Evolutionary conservation across 2,329 filamentous ascomycete species (phyloP).

Genomic region (Fusarium torulosum): DNA sequence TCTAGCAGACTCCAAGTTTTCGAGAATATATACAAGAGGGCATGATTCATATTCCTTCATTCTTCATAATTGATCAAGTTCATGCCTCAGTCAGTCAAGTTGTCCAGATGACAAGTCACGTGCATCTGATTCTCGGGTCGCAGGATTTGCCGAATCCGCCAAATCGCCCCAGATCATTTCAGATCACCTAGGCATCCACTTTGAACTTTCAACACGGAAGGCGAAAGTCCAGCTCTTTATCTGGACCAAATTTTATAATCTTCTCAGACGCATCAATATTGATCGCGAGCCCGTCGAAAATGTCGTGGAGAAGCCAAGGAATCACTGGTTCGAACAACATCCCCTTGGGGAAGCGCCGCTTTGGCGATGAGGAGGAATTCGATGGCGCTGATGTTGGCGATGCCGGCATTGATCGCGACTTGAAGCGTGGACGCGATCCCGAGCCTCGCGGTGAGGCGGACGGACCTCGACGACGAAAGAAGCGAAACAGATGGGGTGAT

Average conservation of each 20-base stretch:
- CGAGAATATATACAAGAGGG: no score
- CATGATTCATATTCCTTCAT: no score
- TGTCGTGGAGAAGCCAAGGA: slow-evolving; percentile 80
- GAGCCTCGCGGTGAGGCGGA: slow-evolving; percentile 78
- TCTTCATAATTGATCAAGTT: no score
- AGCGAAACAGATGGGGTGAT: slow-evolving; percentile 98
- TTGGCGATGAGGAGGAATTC: slow-evolving; percentile 65
- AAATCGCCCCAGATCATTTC: slow-evolving; percentile 28
- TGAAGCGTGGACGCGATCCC: slow-evolving; percentile 94
- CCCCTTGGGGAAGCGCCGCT: slow-evolving; percentile 89
- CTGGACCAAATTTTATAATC: slow-evolving; percentile 6
- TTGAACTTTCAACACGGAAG: slow-evolving; percentile 23
- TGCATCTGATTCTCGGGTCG: slow-evolving; percentile 4
- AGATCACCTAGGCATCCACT: slow-evolving; percentile 27
- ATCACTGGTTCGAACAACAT: slow-evolving; percentile 99
- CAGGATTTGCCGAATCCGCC: slow-evolving; percentile 31
- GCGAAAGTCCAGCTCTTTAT: slow-evolving; percentile 24
- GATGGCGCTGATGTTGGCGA: slow-evolving; percentile 55
- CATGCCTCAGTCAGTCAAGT: background rate
- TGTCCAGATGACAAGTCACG: slow-evolving; percentile 20
- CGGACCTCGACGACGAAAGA: slow-evolving; percentile 91
- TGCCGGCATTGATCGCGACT: slow-evolving; percentile 59
- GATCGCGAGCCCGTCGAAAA: slow-evolving; percentile 50
- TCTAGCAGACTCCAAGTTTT: no score
- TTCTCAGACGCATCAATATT: slow-evolving; percentile 10